Conservation (phyloP, 106 monocot species). For the Vanilla planifolia region DNA sequence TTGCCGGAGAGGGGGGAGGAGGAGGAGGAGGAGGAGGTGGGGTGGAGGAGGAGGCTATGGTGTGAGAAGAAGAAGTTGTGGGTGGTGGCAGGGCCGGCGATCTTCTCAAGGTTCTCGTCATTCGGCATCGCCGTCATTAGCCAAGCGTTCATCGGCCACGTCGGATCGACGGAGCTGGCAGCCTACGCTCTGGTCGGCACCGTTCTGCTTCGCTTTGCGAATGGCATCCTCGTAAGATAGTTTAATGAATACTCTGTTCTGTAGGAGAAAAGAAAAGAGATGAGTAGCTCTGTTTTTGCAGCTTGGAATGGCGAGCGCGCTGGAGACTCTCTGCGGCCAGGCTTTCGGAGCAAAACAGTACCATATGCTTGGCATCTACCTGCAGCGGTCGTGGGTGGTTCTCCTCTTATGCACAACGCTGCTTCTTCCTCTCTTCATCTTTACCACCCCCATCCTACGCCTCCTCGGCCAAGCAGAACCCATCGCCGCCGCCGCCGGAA, state of each 20-base stretch:
- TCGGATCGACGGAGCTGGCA: constrained; percentile 42
- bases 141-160: constrained; percentile 42
- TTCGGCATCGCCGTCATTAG: constrained; percentile 33
- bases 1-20: too few relatives aligned
- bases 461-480: constrained; percentile 43
- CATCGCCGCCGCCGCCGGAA: constrained; percentile 53
- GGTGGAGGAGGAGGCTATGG: constrained; percentile 17
- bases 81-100: constrained; percentile 32
- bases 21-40: too few relatives aligned
- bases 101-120: constrained; percentile 28
- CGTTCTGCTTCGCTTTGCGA: constrained; percentile 42
- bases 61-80: constrained; percentile 32
- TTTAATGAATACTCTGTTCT: too few relatives aligned
- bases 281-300: too few relatives aligned
- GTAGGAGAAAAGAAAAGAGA: too few relatives aligned
- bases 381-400: constrained; percentile 52
- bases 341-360: constrained; percentile 59
- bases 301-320: constrained; percentile 79
- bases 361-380: constrained; percentile 61
- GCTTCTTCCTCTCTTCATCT: constrained; percentile 42
- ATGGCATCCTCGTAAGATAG: constrained; percentile 32
- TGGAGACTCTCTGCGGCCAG: constrained; percentile 82
- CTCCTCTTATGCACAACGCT: constrained; percentile 26
- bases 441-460: constrained; percentile 42
- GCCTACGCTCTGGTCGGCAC: constrained; percentile 40